phyloP scores from a whole-genome alignment of 106 monocot genomes.

The Allium sativum region DNA sequence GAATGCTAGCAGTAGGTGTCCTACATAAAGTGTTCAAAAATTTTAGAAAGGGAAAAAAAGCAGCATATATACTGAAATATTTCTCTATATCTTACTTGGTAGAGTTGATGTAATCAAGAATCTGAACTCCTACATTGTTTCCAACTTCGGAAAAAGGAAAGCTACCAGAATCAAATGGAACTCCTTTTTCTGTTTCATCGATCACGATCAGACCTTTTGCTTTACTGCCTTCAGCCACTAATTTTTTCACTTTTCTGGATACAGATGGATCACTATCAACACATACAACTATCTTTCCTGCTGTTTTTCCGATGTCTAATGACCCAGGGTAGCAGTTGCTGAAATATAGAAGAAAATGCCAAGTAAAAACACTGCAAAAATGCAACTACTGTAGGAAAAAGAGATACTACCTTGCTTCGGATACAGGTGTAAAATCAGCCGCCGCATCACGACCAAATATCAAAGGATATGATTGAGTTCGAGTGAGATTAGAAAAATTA shows the following conservation, averaged over 20 bases:
- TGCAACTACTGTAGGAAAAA: background rate
- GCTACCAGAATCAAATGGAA: conserved; percentile 69
- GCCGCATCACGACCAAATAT: conserved; percentile 66
- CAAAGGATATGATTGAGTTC: conserved; percentile 41
- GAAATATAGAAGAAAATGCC: background rate
- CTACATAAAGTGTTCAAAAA: conserved; percentile 10
- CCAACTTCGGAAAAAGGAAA: conserved; percentile 79
- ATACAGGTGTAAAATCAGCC: conserved; percentile 53
- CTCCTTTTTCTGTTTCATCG: conserved; percentile 53
- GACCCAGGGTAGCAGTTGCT: conserved; percentile 98
- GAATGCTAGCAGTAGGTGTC: conserved; percentile 55
- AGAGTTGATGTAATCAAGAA: conserved; percentile 75
- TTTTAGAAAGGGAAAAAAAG: background rate
- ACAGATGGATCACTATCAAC: conserved; percentile 62
- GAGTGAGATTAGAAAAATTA: conserved; percentile 82
- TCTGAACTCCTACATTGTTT: conserved; percentile 39
- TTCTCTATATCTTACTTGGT: conserved; percentile 44
- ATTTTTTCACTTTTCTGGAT: conserved; percentile 57
- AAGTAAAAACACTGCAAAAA: background rate
- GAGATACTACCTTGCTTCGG: conserved; percentile 65
- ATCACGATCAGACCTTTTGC: conserved; percentile 73
- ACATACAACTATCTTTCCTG: conserved; percentile 78
- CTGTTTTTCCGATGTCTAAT: conserved; percentile 44
- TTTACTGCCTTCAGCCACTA: conserved; percentile 64
- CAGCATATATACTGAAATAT: background rate